Conservation (phyloP, 2,329 filamentous ascomycete genomes). For the Rutstroemia sp. region DNA sequence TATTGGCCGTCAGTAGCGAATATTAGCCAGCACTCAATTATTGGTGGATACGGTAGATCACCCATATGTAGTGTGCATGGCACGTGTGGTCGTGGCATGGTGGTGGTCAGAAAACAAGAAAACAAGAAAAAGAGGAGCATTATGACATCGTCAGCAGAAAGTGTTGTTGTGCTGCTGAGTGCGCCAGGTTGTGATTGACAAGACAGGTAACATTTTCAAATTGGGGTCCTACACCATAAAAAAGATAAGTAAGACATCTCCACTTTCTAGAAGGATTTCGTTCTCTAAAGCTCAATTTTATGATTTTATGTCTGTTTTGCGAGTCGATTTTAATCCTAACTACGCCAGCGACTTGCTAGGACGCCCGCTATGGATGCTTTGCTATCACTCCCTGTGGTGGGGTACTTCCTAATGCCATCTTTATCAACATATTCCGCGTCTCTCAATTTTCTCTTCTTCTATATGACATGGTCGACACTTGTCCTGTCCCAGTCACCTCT, state of each 20-base stretch:
- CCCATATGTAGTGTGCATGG: not conserved
- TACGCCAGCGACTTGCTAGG: not conserved
- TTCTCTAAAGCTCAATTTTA: not conserved
- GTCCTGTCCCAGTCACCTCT: slow-evolving; percentile 70
- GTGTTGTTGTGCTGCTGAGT: not conserved
- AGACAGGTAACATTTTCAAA: not conserved
- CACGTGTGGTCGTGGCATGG: not conserved
- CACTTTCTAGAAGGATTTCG: not conserved
- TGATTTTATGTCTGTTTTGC: not conserved
- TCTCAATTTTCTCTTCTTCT: slow-evolving; percentile 82
- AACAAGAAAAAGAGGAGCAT: not conserved
- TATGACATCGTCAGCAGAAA: not conserved
- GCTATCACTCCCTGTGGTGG: slow-evolving; percentile 65
- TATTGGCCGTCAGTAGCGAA: too few species aligned
- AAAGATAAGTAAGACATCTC: too few species aligned
- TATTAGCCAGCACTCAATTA: too few species aligned
- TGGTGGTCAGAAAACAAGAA: not conserved
- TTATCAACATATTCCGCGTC: slow-evolving; percentile 67
- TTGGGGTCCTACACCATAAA: too few species aligned
- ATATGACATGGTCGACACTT: slow-evolving; percentile 63
- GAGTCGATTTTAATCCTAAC: not conserved
- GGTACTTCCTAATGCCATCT: slow-evolving; percentile 55
- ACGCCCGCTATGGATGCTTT: slow-evolving; percentile 50
- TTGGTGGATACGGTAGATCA: too few species aligned
- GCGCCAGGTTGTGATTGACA: not conserved